A percentile compares a stretch with the other conserved stretches of the same genome.
Evolutionary conservation across 2,329 filamentous ascomycete species (phyloP).

Genomic region (Alternaria novae-zelandiae): DNA sequence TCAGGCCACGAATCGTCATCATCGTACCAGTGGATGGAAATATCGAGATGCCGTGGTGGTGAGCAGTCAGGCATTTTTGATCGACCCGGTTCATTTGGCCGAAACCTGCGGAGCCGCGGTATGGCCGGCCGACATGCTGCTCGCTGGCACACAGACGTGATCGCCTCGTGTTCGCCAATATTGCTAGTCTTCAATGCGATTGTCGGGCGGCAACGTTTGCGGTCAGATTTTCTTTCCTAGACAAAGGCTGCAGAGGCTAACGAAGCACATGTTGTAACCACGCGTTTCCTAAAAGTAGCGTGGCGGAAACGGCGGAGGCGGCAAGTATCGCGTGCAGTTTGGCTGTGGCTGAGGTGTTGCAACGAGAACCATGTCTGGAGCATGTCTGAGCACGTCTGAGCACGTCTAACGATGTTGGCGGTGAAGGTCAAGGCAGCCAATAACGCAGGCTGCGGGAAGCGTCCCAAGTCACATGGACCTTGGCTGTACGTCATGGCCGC

Average conservation of each 20-base stretch:
- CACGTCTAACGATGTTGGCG: slow-evolving; percentile 1
- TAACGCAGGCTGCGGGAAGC: background rate
- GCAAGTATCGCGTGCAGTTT: background rate
- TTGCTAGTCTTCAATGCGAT: background rate
- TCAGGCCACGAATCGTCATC: background rate
- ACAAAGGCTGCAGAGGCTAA: background rate
- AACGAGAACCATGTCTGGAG: slow-evolving; percentile 3
- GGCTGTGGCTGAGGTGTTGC: slow-evolving; percentile 6
- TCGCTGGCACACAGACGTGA: background rate
- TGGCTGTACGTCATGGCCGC: slow-evolving; percentile 11
- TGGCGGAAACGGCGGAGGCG: background rate
- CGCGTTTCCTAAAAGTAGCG: background rate
- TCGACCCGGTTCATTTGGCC: background rate
- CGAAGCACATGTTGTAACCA: background rate
- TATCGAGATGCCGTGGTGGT: background rate
- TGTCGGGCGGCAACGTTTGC: background rate
- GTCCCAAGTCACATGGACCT: slow-evolving; percentile 5
- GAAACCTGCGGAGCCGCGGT: background rate
- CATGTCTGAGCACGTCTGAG: background rate
- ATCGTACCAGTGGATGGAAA: background rate
- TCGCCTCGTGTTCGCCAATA: background rate
- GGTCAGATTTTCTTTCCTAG: background rate
- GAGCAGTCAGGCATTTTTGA: background rate
- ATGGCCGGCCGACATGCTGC: background rate
- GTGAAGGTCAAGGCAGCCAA: slow-evolving; percentile 4